A percentile compares a stretch with the other conserved stretches of the same genome.
Evolutionary conservation across 139 green algal genomes (phyloP).

Genomic region (Klebsormidium nitens): DNA sequence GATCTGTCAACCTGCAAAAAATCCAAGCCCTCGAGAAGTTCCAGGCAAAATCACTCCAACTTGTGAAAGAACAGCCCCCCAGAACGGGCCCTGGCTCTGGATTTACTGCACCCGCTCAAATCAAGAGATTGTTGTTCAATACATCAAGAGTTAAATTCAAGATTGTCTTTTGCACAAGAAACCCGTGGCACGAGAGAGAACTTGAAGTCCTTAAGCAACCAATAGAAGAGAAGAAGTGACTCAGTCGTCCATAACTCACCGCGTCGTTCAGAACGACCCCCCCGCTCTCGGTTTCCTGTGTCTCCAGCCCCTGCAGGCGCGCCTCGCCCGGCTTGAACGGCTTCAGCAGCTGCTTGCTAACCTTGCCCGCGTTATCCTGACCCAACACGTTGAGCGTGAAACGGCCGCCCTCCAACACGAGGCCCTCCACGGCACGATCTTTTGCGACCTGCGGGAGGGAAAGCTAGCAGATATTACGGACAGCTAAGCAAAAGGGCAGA

Average conservation of each 20-base stretch:
- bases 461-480: too few species aligned
- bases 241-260: neutral
- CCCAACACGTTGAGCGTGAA: constrained; percentile 86
- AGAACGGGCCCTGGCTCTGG: neutral
- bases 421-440: constrained; percentile 84
- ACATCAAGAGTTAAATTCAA: neutral
- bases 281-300: constrained; percentile 25
- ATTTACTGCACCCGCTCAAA: neutral
- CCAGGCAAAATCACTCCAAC: too few species aligned
- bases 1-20: too few species aligned
- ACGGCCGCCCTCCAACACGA: constrained; percentile 59
- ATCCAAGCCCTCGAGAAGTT: too few species aligned
- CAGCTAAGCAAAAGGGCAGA: too few species aligned
- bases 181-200: neutral
- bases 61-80: too few species aligned
- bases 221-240: too few species aligned
- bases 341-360: constrained; percentile 71
- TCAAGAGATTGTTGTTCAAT: neutral
- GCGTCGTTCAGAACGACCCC: constrained; percentile 22
- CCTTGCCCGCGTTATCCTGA: constrained; percentile 46
- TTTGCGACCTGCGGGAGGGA: constrained; percentile 67
- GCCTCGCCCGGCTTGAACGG: constrained; percentile 80
- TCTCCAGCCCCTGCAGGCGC: constrained; percentile 66
- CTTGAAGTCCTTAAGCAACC: too few species aligned
- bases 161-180: neutral